Evolutionary conservation across 768 basidiomycete species (phyloP).

Genomic region (Lactarius deliciosus): DNA sequence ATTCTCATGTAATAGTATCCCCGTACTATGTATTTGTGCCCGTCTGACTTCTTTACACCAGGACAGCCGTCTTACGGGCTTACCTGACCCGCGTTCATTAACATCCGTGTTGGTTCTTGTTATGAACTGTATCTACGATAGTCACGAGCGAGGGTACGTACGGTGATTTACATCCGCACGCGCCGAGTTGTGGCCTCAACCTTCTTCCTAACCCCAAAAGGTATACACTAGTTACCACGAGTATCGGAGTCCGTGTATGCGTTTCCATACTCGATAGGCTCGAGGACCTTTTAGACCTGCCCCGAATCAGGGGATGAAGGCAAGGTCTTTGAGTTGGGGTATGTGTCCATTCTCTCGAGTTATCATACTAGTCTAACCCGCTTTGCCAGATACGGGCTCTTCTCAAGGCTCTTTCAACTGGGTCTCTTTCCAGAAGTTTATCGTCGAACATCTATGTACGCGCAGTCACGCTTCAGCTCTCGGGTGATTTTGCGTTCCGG

Average conservation of each 20-base stretch:
- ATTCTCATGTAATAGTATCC: conserved; percentile 58
- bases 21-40: conserved; percentile 15
- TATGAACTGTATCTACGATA: conserved; percentile 25
- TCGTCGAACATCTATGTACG: conserved; percentile 24
- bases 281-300: conserved; percentile 63
- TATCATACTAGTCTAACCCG: conserved; percentile 17
- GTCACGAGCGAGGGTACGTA: conserved; percentile 21
- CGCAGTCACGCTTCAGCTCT: neutral
- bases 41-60: conserved; percentile 22
- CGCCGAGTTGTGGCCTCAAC: neutral
- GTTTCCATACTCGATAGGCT: conserved; percentile 69
- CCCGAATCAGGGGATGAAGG: conserved; percentile 63
- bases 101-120: conserved; percentile 25
- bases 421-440: conserved; percentile 28
- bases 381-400: conserved; percentile 25
- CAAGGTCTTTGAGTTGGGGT: conserved; percentile 79
- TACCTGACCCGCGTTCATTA: conserved; percentile 23
- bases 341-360: conserved; percentile 9
- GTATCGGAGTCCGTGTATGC: conserved; percentile 63
- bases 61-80: conserved; percentile 45
- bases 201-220: conserved; percentile 37
- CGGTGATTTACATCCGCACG: conserved; percentile 10
- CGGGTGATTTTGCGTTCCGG: neutral
- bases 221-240: conserved; percentile 50
- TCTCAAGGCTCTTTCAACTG: conserved; percentile 27